phyloP scores from a whole-genome alignment of 352 stramenopile genomes.

The Pythium aristosporum region DNA sequence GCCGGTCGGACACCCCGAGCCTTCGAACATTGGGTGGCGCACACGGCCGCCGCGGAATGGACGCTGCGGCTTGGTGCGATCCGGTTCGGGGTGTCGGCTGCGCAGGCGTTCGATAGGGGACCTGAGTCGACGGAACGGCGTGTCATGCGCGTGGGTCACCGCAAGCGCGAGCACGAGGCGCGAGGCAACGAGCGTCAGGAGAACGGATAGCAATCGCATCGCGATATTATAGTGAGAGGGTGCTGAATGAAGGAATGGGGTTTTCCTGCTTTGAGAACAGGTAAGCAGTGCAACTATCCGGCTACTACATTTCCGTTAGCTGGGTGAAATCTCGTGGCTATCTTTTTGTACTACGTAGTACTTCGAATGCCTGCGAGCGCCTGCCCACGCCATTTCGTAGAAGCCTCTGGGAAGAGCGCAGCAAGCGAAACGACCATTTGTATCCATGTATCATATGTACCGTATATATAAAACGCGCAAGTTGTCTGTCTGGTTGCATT shows the following conservation, averaged over 20 bases:
- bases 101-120: not conserved
- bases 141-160: not conserved
- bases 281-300: too few relatives aligned
- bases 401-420: not conserved
- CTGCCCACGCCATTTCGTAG: not conserved
- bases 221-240: not conserved
- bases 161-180: not conserved
- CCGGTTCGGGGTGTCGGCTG: slow-evolving; percentile 3
- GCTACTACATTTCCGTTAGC: too few relatives aligned
- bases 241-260: too few relatives aligned
- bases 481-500: slow-evolving; percentile 1
- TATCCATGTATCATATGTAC: too few relatives aligned
- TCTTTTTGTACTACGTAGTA: too few relatives aligned
- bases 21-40: slow-evolving; percentile 29
- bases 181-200: not conserved
- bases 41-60: slow-evolving; percentile 31
- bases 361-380: too few relatives aligned
- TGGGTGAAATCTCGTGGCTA: too few relatives aligned
- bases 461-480: not conserved
- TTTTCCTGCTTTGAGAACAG: too few relatives aligned
- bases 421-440: not conserved
- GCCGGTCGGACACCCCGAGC: slow-evolving; percentile 26
- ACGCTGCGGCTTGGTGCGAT: slow-evolving; percentile 9
- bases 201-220: not conserved
- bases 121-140: not conserved